Percentiles rank a stretch among this genome's conserved stretches.
Conservation (phyloP, 331 rosid genomes). For the Telfairia occidentalis region DNA sequence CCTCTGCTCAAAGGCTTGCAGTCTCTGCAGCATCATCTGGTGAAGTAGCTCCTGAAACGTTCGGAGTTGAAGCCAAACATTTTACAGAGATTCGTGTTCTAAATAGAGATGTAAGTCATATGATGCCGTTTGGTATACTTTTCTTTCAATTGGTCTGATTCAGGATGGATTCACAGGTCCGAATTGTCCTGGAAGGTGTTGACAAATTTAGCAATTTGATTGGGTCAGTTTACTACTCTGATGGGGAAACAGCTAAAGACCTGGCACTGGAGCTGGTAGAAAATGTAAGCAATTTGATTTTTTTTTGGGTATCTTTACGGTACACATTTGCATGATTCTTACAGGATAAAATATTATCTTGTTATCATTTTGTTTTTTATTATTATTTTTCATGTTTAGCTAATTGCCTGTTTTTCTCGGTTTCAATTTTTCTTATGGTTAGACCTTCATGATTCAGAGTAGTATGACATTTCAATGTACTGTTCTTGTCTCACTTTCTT, state of each 20-base stretch:
- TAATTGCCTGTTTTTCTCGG: neutral
- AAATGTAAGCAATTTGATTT: conserved; percentile 33
- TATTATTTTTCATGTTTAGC: neutral
- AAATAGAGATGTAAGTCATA: conserved; percentile 58
- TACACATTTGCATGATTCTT: neutral
- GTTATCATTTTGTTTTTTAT: neutral
- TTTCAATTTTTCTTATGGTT: neutral
- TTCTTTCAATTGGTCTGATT: conserved; percentile 26
- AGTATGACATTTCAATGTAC: neutral
- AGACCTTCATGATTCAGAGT: neutral
- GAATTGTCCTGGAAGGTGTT: conserved; percentile 88
- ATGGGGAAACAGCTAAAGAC: conserved; percentile 90
- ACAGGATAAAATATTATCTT: neutral
- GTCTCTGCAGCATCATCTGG: conserved; percentile 38
- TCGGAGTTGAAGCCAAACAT: conserved; percentile 71
- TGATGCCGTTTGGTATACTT: neutral
- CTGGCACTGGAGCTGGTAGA: conserved; percentile 88
- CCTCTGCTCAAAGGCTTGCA: conserved; percentile 86
- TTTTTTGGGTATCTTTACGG: neutral
- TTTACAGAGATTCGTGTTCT: conserved; percentile 73
- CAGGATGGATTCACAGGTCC: conserved; percentile 50
- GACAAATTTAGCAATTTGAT: conserved; percentile 93
- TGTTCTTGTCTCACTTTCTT: neutral
- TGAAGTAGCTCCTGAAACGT: conserved; percentile 62
- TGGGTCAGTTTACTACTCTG: conserved; percentile 90